These are phyloP conservation scores for Ascomycota sp. DNA, from an alignment of 2,329 filamentous ascomycete species.

Conservation along the genomic window DNA sequence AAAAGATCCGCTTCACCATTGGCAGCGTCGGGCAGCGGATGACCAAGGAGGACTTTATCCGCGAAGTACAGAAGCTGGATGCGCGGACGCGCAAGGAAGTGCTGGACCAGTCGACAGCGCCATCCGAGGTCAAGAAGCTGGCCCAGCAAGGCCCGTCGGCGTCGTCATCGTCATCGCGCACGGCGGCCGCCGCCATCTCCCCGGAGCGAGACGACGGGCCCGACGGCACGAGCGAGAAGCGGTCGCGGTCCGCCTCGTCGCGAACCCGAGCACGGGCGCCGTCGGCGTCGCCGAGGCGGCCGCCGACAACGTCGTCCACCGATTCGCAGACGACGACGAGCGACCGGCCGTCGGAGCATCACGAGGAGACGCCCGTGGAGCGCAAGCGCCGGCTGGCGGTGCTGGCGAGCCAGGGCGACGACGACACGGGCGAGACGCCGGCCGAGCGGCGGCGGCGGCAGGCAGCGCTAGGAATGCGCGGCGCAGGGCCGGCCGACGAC, in stretches of 20 bases:
- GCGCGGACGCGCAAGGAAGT: constrained; percentile 37
- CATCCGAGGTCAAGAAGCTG: constrained; percentile 25
- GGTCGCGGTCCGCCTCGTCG: no score
- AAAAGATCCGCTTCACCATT: constrained; percentile 57
- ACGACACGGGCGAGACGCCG: constrained; percentile 40
- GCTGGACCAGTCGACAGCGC: constrained; percentile 27
- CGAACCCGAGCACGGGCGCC: no score
- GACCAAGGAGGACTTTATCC: constrained; percentile 64
- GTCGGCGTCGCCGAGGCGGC: constrained; percentile 5
- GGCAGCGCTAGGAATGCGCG: constrained; percentile 45
- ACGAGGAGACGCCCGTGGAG: constrained; percentile 49
- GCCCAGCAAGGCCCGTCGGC: constrained; percentile 19
- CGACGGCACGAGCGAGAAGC: no score
- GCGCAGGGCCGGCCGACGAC: constrained; percentile 22
- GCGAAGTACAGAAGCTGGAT: constrained; percentile 53
- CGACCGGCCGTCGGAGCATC: constrained; percentile 1
- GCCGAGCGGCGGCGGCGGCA: constrained; percentile 55
- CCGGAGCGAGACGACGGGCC: no score
- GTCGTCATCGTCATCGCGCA: no score
- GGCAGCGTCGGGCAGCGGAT: constrained; percentile 51
- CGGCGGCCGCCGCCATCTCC: no score
- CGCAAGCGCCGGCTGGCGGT: constrained; percentile 41
- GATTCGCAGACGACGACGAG: background rate
- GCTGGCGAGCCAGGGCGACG: constrained; percentile 19
- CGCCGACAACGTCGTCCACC: background rate